Evolutionary conservation across 495 filamentous ascomycete species (phyloP), one percentile per base, ranked within the genome.

Genomic region (Penicillium cosmopolitanum): DNA sequence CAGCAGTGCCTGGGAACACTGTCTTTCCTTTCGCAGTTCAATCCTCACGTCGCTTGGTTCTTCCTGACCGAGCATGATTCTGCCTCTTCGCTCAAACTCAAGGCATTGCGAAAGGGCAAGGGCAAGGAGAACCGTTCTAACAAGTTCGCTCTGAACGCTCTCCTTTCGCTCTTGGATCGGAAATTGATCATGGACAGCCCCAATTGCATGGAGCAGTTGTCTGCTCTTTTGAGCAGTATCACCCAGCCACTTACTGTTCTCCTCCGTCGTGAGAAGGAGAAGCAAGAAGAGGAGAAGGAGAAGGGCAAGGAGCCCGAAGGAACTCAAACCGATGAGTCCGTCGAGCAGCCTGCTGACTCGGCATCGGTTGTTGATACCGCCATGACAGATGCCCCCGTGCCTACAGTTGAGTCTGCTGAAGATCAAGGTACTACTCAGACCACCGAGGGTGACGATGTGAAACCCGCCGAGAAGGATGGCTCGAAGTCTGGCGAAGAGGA

Each of bases 21-120:
- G 9, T 86, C 87, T 34, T 91, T 89, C 66, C 81, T 99, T 36
- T 89, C 89, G 5, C 83, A 85, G 63, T 89, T 90, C 69, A 97
- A 96, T 54, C 84, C 84, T 40, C 90, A 94, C 63, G 87, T 98
- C 48, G 87, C 93, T 25, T 90, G 87, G 48, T 94, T 97, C 74
- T 98, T 99, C 84, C 73, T 99, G 46, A 96, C 91, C 6, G 95
- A 98, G 75, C 96, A 98, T 68, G 96, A 99, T 57, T 85, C 83
- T 18, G 79, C 81, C 28, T 83, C 83, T 34, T 80, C 85, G 12
- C 79, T 93, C 51, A 97, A 96, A 75, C 78, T 87, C 38, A 92
- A 86, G 67, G 71, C 84, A 15, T 87, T 87, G 65, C 89, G 89
- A 51, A 95, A 94, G 77, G 89, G 90, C 58, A 98, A 98, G 72